Base-by-base conservation (phyloP, 2,329 filamentous ascomycete species). In the Colletotrichum spinosum region DNA sequence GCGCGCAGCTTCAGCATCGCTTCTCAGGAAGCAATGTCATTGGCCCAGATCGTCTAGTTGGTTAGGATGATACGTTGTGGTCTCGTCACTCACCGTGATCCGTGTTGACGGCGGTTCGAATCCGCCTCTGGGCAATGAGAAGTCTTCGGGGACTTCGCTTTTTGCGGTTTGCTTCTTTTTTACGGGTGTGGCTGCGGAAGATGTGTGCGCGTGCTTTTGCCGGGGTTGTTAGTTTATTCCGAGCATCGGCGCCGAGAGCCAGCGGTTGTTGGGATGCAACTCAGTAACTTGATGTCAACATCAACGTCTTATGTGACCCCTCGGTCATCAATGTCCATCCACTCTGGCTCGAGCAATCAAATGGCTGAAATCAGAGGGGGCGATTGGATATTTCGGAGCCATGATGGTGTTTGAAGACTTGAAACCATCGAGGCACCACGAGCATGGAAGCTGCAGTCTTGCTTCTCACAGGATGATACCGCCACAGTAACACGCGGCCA, bases 31-130 rank as follows among this genome's bases (percentile, higher is more conserved):
- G 60, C 39, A 52, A 39, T 12, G 4, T 11, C 38, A 63, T 63
- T 53, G 54, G 60, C 60, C 41, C 60, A 63, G 60, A 63, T 63
- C 60, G 60, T 63, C 60, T 63, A 63, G 55, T 63, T 63, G 60
- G 60, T 63, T 60, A 63, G 60, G 60, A 63, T 63, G 60, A 63
- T 63, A 63, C 60, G 60, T 63, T 63, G 60, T 59, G 60, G 60
- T 62, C 48, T 55, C 25, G 25, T 57, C 55, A 12, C 58, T 48
- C 57, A 63, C 60, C 45, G 55, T 48, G 55, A 42, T 63, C 60
- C 60, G 60, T 63, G 60, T 63, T 63, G 60, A 63, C 60, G 60
- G 60, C 60, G 60, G 60, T 63, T 63, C 60, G 60, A 63, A 63
- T 63, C 60, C 60, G 60, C 60, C 60, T 63, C 60, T 63, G 60